Evolutionary conservation across 2,329 filamentous ascomycete genomes (phyloP), one percentile per base, ranked within the genome.

Genomic region (Bipolaris victoriae): DNA sequence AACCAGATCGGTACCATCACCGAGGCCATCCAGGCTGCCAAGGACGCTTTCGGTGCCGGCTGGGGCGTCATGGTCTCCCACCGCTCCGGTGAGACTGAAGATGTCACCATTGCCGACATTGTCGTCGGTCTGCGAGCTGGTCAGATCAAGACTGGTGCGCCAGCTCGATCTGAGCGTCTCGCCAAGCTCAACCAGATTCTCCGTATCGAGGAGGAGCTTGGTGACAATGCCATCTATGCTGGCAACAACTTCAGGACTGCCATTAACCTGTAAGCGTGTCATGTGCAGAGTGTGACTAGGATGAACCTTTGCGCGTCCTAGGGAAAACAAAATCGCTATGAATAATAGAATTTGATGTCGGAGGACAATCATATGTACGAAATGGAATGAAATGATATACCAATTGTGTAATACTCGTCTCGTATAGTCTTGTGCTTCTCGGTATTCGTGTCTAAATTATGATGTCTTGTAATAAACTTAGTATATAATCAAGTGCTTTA

Each of bases 31-130:
- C 93, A 98, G 85, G 95, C 95, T 55, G 94, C 95, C 80, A 97
- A 98, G 88, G 95, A 98, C 83, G 96, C 94, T 49, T 98, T 95
- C 79, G 70, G 90, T 70, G 94, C 91, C 72, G 88, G 87, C 79
- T 99, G 95, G 95, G 94, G 94, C 79, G 93, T 99, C 84, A 98
- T 99, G 95, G 95, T 99, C 66, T 98, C 95, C 68, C 95, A 99
- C 87, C 90, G 95, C 74, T 99, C 95, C 63, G 95, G 95, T 80
- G 95, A 99, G 90, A 99, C 95, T 60, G 95, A 98, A 84, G 95
- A 99, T 84, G 95, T 99, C 73, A 99, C 95, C 81, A 99, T 99
- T 79, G 90, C 95, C 71, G 95, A 99, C 79, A 95, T 99, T 71
- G 92, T 93, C 66, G 95, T 99, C 71, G 95, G 95, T 84, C 91